A percentile compares a stretch with the other conserved stretches of the same genome.
Evolutionary conservation across 345 rosid genomes (phyloP).

Genomic region (Syzygium grande): DNA sequence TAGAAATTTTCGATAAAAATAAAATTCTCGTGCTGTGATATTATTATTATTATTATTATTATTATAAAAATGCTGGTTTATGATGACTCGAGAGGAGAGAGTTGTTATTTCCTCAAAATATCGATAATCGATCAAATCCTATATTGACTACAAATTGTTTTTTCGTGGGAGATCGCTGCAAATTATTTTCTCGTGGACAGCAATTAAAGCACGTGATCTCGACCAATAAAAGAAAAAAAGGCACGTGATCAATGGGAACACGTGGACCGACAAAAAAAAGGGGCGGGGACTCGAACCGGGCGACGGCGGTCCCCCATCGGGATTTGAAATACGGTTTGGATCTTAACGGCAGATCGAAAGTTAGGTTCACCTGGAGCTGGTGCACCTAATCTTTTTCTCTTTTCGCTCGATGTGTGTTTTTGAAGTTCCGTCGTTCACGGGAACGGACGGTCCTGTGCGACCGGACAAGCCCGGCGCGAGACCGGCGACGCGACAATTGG

Average conservation of each 20-base stretch:
- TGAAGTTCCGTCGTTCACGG: not conserved
- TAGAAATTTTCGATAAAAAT: not conserved
- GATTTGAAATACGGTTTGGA: not conserved
- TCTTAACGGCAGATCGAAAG: not conserved
- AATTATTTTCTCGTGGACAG: not conserved
- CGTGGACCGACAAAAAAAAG: not conserved
- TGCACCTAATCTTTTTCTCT: not conserved
- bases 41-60: not conserved
- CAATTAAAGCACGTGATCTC: not conserved
- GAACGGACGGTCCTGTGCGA: not conserved
- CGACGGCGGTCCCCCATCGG: not conserved
- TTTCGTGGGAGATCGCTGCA: not conserved
- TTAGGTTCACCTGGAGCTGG: not conserved
- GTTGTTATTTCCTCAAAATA: not conserved
- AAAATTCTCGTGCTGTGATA: not conserved
- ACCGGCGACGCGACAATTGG: not conserved
- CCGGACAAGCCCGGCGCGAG: not conserved
- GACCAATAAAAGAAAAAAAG: too few relatives aligned
- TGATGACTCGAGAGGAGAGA: not conserved
- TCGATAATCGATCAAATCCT: not conserved
- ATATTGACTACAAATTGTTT: too few relatives aligned
- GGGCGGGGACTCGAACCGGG: not conserved
- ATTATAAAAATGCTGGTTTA: not conserved
- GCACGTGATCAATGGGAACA: not conserved
- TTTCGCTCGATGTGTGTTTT: not conserved